Percentiles rank a stretch among this genome's conserved stretches.
Evolutionary conservation across 163 green algal species (phyloP).

Genomic region (Chlorella variabilis): DNA sequence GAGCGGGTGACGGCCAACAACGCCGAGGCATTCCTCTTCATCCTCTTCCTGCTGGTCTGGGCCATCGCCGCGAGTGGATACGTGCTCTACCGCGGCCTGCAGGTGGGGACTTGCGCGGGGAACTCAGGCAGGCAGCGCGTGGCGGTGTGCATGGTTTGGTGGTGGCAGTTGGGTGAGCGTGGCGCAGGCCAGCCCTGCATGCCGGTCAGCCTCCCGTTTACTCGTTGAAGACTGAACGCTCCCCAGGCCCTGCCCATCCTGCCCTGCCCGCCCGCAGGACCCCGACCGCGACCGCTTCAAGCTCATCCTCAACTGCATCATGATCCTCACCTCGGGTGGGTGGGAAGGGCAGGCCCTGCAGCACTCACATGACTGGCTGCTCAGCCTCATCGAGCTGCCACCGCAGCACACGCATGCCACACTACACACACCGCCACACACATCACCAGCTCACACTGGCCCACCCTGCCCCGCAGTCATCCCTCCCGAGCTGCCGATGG

Average conservation of each 20-base stretch:
- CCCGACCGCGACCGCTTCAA: conserved; percentile 93
- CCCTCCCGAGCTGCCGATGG: conserved; percentile 99
- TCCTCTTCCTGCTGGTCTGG: conserved; percentile 97
- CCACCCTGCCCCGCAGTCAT: conserved; percentile 77
- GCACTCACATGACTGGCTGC: background rate
- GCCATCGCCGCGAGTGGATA: conserved; percentile 86
- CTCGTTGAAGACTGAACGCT: too few species aligned
- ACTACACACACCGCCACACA: too few species aligned
- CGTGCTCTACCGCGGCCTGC: conserved; percentile 82
- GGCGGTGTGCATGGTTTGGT: too few species aligned
- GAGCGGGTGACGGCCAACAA: conserved; percentile 96
- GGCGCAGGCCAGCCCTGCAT: too few species aligned
- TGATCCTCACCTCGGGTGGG: conserved; percentile 95
- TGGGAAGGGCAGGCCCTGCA: too few species aligned
- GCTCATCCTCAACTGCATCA: conserved; percentile 97
- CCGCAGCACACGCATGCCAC: conserved; percentile 67
- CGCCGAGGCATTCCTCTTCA: conserved; percentile 95
- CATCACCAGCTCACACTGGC: too few species aligned
- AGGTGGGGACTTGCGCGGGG: conserved; percentile 37
- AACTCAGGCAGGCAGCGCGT: too few species aligned
- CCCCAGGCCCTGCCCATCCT: background rate
- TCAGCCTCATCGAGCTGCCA: background rate
- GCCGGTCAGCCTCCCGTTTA: too few species aligned
- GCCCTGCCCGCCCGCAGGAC: conserved; percentile 66
- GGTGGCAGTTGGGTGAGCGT: too few species aligned